These are phyloP conservation scores for Suhomyces choctaworum DNA, from an alignment of 1,139 yeast genomes.

Conservation along the genomic window DNA sequence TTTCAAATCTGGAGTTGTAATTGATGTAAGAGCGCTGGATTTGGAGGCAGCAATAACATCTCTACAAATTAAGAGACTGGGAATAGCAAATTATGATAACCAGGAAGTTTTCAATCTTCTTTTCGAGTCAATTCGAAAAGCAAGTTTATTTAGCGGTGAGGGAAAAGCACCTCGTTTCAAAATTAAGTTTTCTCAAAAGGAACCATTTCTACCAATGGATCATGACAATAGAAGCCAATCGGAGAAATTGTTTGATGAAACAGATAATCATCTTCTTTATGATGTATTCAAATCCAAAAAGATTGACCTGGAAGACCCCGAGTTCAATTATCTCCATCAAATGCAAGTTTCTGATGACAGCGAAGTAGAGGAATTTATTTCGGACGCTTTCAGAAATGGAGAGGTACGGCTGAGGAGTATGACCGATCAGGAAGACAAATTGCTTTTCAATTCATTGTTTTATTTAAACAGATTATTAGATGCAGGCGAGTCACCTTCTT, in stretches of 20 bases:
- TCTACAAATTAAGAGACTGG: too few relatives aligned
- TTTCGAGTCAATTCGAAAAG: too few relatives aligned
- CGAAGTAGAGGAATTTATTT: slow-evolving; percentile 18
- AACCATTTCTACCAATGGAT: not conserved
- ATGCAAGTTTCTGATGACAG: slow-evolving; percentile 42
- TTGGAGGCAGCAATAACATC: too few relatives aligned
- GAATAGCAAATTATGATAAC: too few relatives aligned
- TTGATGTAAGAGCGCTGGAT: too few relatives aligned
- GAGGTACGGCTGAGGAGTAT: not conserved
- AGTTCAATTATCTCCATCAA: slow-evolving; percentile 15
- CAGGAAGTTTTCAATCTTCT: too few relatives aligned
- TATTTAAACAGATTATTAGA: slow-evolving; percentile 20
- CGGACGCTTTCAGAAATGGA: not conserved
- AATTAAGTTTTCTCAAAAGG: not conserved
- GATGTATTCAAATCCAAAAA: slow-evolving; percentile 13
- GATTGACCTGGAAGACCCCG: slow-evolving; percentile 2
- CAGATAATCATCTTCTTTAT: slow-evolving; percentile 9
- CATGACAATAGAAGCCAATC: too few relatives aligned
- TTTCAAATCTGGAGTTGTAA: too few relatives aligned
- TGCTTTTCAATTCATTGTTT: not conserved
- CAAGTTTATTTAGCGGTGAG: too few relatives aligned
- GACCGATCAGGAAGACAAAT: not conserved
- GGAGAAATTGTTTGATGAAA: too few relatives aligned
- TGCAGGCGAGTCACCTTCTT: slow-evolving; percentile 31
- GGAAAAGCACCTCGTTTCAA: too few relatives aligned